Conservation (phyloP, 2,329 filamentous ascomycete genomes). For the Penicillium sp. region DNA sequence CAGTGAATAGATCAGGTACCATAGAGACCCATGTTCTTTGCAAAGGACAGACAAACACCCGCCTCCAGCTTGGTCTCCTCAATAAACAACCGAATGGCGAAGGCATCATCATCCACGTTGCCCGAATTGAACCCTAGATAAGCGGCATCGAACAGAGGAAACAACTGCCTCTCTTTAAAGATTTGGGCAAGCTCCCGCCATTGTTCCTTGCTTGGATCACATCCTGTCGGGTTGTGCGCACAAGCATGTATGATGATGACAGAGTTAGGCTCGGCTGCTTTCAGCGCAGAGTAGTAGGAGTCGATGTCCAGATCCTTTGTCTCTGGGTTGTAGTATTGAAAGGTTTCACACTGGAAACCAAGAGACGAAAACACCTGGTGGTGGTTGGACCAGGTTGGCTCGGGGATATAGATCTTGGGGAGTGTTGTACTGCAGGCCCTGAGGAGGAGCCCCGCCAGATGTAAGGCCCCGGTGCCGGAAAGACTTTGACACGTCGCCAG, state of each 20-base stretch:
- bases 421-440: constrained; percentile 12
- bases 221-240: constrained; percentile 95
- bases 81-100: constrained; percentile 26
- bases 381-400: constrained; percentile 97
- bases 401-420: constrained; percentile 73
- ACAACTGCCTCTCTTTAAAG: constrained; percentile 73
- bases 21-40: constrained; percentile 52
- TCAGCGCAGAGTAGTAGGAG: constrained; percentile 17
- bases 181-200: constrained; percentile 83
- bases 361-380: constrained; percentile 94
- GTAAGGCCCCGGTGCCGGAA: constrained; percentile 68
- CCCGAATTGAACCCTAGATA: constrained; percentile 33
- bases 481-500: constrained; percentile 76
- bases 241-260: constrained; percentile 70
- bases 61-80: constrained; percentile 72
- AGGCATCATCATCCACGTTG: constrained; percentile 28
- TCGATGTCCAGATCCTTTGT: constrained; percentile 22
- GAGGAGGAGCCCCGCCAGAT: constrained; percentile 26
- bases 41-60: constrained; percentile 58
- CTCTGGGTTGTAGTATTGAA: constrained; percentile 24
- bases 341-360: constrained; percentile 63
- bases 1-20: constrained; percentile 11
- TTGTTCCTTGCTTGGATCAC: constrained; percentile 86
- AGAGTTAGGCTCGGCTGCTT: constrained; percentile 13
- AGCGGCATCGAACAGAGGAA: constrained; percentile 65